Evolutionary conservation across 371 early-diverging fungal species (phyloP).

Genomic region (Syncephalastrum racemosum): DNA sequence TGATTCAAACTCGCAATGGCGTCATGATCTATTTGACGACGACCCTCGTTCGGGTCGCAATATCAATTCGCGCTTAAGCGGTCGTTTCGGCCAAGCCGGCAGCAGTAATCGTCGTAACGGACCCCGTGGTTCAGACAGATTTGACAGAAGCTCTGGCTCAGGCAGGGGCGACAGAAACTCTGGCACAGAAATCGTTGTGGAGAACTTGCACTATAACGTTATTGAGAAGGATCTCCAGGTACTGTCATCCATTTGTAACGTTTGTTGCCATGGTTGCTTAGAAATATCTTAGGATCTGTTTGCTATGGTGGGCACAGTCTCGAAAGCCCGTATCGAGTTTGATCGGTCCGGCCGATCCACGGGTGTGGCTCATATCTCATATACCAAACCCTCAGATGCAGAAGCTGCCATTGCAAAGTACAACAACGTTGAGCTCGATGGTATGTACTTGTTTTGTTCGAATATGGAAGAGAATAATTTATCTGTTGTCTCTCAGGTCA

Average conservation of each 20-base stretch:
- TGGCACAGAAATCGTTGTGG: constrained; percentile 24
- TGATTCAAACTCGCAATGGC: constrained; percentile 30
- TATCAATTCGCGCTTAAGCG: constrained; percentile 33
- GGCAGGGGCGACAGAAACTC: constrained; percentile 5
- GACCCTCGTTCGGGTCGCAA: constrained; percentile 10
- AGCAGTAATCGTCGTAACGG: neutral
- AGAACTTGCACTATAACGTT: constrained; percentile 44
- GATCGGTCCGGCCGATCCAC: constrained; percentile 49
- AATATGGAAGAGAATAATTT: neutral
- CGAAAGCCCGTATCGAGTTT: constrained; percentile 30
- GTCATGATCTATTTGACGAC: constrained; percentile 41
- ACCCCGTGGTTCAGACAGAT: neutral
- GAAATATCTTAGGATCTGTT: constrained; percentile 33
- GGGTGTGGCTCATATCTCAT: constrained; percentile 34
- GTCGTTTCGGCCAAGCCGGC: constrained; percentile 8
- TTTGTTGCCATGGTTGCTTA: no score
- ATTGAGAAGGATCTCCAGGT: constrained; percentile 40
- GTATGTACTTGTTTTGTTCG: constrained; percentile 9
- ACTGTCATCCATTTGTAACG: neutral
- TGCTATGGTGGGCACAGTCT: constrained; percentile 34
- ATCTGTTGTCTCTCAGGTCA: constrained; percentile 20
- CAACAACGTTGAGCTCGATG: constrained; percentile 42
- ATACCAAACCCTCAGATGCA: constrained; percentile 24
- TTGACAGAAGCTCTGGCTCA: neutral
- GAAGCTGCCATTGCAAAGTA: constrained; percentile 41